Conservation (phyloP, 163 green algal species). For the Scenedesmus sp. region DNA sequence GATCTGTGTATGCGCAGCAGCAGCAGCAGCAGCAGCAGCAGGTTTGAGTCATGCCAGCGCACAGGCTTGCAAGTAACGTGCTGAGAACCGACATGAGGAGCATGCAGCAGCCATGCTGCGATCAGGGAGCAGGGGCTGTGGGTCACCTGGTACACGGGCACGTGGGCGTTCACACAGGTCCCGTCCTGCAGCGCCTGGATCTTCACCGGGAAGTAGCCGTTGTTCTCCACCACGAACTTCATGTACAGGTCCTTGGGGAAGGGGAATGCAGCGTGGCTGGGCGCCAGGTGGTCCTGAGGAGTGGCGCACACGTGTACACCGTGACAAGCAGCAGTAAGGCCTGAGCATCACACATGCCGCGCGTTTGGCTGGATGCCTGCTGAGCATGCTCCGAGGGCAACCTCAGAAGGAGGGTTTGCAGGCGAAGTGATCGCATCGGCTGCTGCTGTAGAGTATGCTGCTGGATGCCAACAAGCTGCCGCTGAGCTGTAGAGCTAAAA, state of each 20-base stretch:
- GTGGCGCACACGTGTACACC: too few relatives aligned
- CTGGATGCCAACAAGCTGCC: background rate
- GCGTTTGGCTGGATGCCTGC: background rate
- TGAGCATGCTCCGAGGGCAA: too few relatives aligned
- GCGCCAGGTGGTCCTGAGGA: slow-evolving; percentile 81
- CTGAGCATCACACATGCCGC: background rate
- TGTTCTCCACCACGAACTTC: slow-evolving; percentile 89
- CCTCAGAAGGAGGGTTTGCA: too few relatives aligned
- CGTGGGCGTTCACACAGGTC: slow-evolving; percentile 79
- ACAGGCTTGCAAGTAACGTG: background rate
- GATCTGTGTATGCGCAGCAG: slow-evolving; percentile 70
- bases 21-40: slow-evolving; percentile 18
- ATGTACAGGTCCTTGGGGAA: slow-evolving; percentile 88
- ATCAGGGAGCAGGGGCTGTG: background rate
- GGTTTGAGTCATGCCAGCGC: background rate
- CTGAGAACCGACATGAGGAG: background rate
- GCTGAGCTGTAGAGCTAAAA: background rate
- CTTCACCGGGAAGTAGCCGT: slow-evolving; percentile 92
- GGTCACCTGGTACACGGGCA: slow-evolving; percentile 89
- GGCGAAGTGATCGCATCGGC: background rate
- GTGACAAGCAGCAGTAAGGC: background rate
- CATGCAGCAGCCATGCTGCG: background rate
- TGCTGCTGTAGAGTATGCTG: background rate
- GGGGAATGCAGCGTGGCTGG: slow-evolving; percentile 75
- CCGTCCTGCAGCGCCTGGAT: slow-evolving; percentile 90